Evolutionary conservation across 352 stramenopile species (phyloP).

Genomic region (Phytophthora citrophthora): DNA sequence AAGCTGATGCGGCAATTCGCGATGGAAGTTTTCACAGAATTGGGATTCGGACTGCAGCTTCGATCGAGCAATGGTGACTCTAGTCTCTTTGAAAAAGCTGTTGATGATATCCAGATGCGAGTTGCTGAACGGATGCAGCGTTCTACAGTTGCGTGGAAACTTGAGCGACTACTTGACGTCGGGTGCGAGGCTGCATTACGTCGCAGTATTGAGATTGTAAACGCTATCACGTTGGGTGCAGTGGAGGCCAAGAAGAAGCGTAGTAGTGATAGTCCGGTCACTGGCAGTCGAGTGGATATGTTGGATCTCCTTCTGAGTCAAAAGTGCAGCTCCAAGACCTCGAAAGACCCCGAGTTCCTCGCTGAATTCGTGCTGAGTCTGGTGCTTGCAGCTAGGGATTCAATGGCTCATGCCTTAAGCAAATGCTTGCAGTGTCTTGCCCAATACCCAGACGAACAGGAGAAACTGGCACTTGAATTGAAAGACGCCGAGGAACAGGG

Average conservation of each 20-base stretch:
- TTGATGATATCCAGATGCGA: constrained; percentile 25
- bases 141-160: constrained; percentile 37
- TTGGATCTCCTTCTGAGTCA: constrained; percentile 25
- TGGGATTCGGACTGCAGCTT: constrained; percentile 41
- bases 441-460: constrained; percentile 51
- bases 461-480: constrained; percentile 42
- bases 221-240: constrained; percentile 17
- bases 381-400: constrained; percentile 70
- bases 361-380: constrained; percentile 77
- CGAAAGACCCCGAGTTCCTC: constrained; percentile 33
- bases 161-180: constrained; percentile 38
- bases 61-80: constrained; percentile 2
- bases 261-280: constrained; percentile 11
- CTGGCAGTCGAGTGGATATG: constrained; percentile 25
- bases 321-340: constrained; percentile 23
- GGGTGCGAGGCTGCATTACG: constrained; percentile 36
- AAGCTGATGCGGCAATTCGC: constrained; percentile 30
- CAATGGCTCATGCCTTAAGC: constrained; percentile 60
- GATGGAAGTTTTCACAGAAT: constrained; percentile 40
- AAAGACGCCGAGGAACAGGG: constrained; percentile 9
- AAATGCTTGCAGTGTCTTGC: constrained; percentile 72
- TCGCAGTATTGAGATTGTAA: constrained; percentile 29
- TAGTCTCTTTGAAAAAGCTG: constrained; percentile 27
- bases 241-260: constrained; percentile 25
- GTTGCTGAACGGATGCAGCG: constrained; percentile 21